Conservation (phyloP, 1,284 basidiomycete genomes). For the Marasmius fiardii region DNA sequence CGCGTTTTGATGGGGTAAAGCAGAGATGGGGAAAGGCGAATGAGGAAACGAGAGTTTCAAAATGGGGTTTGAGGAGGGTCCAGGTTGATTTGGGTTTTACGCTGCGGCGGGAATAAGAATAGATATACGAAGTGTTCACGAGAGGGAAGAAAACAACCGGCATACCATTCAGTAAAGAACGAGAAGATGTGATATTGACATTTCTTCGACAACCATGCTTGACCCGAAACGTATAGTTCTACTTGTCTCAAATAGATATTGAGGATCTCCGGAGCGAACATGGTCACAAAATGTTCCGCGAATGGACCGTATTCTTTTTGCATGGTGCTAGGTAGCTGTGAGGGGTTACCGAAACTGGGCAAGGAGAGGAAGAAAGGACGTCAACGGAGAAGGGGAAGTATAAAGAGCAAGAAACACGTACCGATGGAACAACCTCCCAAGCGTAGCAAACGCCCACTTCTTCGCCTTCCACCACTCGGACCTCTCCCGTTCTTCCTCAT, state of each 20-base stretch:
- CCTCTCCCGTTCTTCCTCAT: slow-evolving; percentile 71
- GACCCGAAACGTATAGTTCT: slow-evolving; percentile 65
- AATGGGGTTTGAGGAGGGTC: slow-evolving; percentile 80
- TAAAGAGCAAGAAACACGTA: slow-evolving; percentile 23
- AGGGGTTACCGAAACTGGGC: slow-evolving; percentile 76
- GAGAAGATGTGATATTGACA: slow-evolving; percentile 78
- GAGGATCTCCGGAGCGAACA: slow-evolving; percentile 83
- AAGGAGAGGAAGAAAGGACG: slow-evolving; percentile 9
- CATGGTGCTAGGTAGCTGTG: slow-evolving; percentile 72
- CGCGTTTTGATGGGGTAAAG: slow-evolving; percentile 64
- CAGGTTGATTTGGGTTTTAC: slow-evolving; percentile 89
- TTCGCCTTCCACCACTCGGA: slow-evolving; percentile 87
- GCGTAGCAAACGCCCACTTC: slow-evolving; percentile 82
- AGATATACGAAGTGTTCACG: background rate
- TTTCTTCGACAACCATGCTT: slow-evolving; percentile 78
- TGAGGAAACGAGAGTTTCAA: slow-evolving; percentile 66
- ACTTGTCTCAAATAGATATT: slow-evolving; percentile 77
- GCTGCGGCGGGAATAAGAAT: slow-evolving; percentile 47
- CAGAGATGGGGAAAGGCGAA: slow-evolving; percentile 86
- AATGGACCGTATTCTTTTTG: slow-evolving; percentile 69
- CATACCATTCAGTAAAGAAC: slow-evolving; percentile 84
- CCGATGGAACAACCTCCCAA: slow-evolving; percentile 76
- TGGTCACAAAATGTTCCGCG: slow-evolving; percentile 71
- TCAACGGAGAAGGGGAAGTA: background rate
- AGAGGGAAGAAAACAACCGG: slow-evolving; percentile 5